Conservation (phyloP, 164 flowering plant species). For the Aristolochia californica region DNA sequence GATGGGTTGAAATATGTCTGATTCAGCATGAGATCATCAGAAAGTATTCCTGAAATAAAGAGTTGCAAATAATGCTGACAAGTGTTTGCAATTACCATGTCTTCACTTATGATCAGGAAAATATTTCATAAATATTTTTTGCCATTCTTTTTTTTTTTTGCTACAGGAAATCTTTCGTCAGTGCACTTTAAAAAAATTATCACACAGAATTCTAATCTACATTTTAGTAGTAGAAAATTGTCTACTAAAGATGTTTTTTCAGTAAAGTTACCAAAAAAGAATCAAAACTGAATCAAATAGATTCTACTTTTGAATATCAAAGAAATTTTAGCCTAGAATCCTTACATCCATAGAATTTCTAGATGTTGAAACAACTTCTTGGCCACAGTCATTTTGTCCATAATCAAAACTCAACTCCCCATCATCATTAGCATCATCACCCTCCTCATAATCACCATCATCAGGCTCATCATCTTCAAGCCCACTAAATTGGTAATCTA, state of each 20-base stretch:
- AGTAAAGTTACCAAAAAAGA: no score
- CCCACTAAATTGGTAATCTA: constrained; percentile 76
- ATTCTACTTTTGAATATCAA: not conserved
- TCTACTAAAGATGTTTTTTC: no score
- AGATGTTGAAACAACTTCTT: constrained; percentile 30
- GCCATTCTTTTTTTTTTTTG: not conserved
- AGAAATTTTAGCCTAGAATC: not conserved
- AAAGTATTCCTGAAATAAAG: no score
- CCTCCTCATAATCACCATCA: constrained; percentile 32
- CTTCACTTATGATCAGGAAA: not conserved
- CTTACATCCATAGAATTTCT: constrained; percentile 65
- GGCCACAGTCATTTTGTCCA: constrained; percentile 39
- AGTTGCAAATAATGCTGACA: no score
- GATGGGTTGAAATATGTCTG: no score
- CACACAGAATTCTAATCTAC: no score
- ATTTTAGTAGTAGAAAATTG: no score
- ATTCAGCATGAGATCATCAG: no score
- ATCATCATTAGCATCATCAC: constrained; percentile 34
- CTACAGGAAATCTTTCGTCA: not conserved
- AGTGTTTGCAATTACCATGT: not conserved
- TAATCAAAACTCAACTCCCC: constrained; percentile 82
- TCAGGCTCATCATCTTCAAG: constrained; percentile 61
- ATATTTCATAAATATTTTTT: no score
- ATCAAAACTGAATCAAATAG: not conserved
- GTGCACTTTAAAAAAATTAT: not conserved